Base-by-base conservation (phyloP, 2,329 filamentous ascomycete species). In the Aspergillus clavatus region DNA sequence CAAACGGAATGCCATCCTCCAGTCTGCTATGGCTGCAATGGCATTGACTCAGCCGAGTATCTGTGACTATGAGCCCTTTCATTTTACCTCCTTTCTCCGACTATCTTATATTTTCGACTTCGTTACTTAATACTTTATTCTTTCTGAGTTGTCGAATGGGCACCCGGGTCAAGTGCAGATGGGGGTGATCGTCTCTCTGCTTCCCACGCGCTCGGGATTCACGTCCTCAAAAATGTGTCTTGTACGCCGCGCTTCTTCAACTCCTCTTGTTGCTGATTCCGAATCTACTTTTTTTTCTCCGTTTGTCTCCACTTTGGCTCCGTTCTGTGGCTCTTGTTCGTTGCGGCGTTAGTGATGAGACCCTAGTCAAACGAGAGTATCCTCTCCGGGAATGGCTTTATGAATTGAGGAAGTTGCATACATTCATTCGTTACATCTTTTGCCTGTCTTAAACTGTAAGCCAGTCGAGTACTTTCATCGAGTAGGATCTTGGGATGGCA, bases 81-180 rank as follows among this genome's bases (percentile, higher is more conserved):
- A 45, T 51, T 24, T 37, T 55, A 55, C 43, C 48, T 46, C 53
- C 37, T 51, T 46, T 56, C 38, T 51, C 45, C 42, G 47, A 50
- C 54, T 43, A 53, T 55, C 55, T 51, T 54, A 38, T 50, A 52
- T 43, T 42, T 47, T 56, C 47, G 44, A 42, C 38, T 48, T 55
- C 56, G 47, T 53, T 56, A 57, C 50, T 57, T 56, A 54, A 57
- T 54, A 46, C 38, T 47, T 50, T 54, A 52, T 50, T 50, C 39
- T 43, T 28, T 29, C 41, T 55, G 40, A 33, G 29, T 33, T 18
- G 14, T 16, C 31, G 31, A 35, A 35, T 35, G 31, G 31, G 14
- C 31, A 35, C 16, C 31, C 11, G 19, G 31, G 18, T n/a, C n/a
- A n/a, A n/a, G n/a, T n/a, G n/a, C n/a, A n/a, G n/a, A n/a, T n/a